A percentile compares a stretch with the other conserved stretches of the same genome.
Conservation (phyloP, 73 alveolate genomes). For the Paramecium bursaria region DNA sequence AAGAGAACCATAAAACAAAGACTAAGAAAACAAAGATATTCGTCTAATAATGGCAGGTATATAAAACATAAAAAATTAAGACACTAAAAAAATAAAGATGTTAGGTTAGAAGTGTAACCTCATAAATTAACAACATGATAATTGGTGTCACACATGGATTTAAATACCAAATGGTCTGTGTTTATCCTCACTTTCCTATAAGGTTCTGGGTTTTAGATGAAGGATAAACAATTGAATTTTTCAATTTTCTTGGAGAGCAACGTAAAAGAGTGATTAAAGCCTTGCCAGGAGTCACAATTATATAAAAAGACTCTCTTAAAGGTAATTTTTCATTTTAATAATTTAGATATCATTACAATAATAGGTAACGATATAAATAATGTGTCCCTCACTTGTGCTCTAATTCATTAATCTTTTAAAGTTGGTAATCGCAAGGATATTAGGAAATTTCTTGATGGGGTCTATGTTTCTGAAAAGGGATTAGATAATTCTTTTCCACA, state of each 20-base stretch:
- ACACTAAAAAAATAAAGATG: constrained; percentile 64
- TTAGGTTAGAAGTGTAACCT: constrained; percentile 56
- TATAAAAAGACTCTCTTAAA: constrained; percentile 70
- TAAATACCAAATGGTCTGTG: constrained; percentile 94
- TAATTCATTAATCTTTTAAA: constrained; percentile 83
- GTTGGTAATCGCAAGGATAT: constrained; percentile 94
- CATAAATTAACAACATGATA: constrained; percentile 77
- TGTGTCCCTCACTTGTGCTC: constrained; percentile 88
- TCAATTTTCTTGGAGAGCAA: constrained; percentile 94
- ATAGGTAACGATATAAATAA: constrained; percentile 83
- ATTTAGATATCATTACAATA: constrained; percentile 80
- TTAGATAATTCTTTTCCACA: too few relatives aligned
- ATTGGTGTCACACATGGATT: constrained; percentile 83
- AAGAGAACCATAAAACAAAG: constrained; percentile 24
- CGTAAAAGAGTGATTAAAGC: constrained; percentile 82
- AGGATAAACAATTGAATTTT: constrained; percentile 79
- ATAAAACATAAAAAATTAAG: background rate
- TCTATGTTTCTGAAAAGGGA: constrained; percentile 83
- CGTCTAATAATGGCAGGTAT: constrained; percentile 8
- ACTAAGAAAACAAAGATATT: constrained; percentile 25
- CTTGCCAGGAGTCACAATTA: constrained; percentile 87
- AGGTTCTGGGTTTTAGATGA: constrained; percentile 83
- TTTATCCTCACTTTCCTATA: constrained; percentile 96
- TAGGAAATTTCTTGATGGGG: constrained; percentile 96
- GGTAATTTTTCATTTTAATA: constrained; percentile 19